These are phyloP conservation scores for Sporothrix pallida DNA, from an alignment of 2,329 filamentous ascomycete genomes.

Conservation along the genomic window DNA sequence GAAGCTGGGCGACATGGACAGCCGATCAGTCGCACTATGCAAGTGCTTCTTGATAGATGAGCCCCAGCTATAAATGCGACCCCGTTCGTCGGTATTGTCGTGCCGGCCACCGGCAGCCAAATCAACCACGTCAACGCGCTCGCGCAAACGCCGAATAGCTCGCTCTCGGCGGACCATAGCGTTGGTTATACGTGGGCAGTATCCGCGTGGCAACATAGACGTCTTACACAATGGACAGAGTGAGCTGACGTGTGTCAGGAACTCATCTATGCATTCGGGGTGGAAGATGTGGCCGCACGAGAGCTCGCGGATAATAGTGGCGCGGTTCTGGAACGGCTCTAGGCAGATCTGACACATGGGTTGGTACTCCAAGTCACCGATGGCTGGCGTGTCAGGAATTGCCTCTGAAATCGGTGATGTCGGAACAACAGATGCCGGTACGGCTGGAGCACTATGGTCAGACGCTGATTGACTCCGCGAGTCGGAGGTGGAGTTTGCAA, in stretches of 20 bases:
- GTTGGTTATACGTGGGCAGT: conserved; percentile 76
- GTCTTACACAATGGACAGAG: conserved; percentile 92
- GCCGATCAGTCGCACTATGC: conserved; percentile 31
- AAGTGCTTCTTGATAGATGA: conserved; percentile 38
- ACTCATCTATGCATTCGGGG: conserved; percentile 86
- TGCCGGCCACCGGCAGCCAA: conserved; percentile 40
- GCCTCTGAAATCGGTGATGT: neutral
- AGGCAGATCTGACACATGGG: conserved; percentile 90
- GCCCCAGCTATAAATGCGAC: conserved; percentile 38
- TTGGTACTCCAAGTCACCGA: conserved; percentile 63
- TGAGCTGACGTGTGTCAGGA: conserved; percentile 77
- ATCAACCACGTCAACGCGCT: conserved; percentile 56
- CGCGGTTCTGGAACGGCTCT: conserved; percentile 73
- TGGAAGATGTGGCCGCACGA: conserved; percentile 94
- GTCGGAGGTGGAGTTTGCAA: neutral
- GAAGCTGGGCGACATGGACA: conserved; percentile 26
- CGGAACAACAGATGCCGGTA: neutral
- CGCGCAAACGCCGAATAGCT: conserved; percentile 66
- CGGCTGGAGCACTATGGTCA: neutral
- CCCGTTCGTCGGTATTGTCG: neutral
- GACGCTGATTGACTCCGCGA: conserved; percentile 17
- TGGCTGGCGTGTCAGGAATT: conserved; percentile 26
- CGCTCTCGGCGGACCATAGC: conserved; percentile 84
- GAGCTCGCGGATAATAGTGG: conserved; percentile 79
- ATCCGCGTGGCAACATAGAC: conserved; percentile 73